Base-by-base conservation (phyloP, 225 moss, liverwort and hornwort species). In the Neckera pumila region DNA sequence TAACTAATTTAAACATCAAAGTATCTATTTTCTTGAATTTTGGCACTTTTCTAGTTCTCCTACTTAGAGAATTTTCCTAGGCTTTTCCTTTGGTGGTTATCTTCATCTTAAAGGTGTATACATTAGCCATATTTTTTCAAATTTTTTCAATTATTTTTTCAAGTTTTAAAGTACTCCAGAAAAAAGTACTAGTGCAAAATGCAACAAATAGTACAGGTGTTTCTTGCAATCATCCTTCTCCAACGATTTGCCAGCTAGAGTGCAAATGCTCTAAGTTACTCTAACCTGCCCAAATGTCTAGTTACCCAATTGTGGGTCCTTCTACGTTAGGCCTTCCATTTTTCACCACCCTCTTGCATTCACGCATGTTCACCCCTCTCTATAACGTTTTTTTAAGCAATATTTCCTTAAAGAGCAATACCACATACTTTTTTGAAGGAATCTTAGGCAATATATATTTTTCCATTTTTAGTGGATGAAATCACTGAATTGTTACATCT, bases 201-300 rank as follows among this genome's bases (percentile, higher is more conserved):
- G n/a, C n/a, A n/a, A n/a, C n/a, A n/a, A n/a, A n/a, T n/a, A n/a
- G n/a, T n/a, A n/a, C n/a, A n/a, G n/a, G n/a, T n/a, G n/a, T n/a
- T n/a, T n/a, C n/a, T n/a, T n/a, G n/a, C n/a, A n/a, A n/a, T n/a
- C n/a, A n/a, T n/a, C 45, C 45, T 47, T 47, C 47, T 47, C 47
- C 4, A 64, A 5, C 2, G 5, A 2, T 17, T 34, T 64, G 10
- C 3, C 1, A 0, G 3, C 3, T 34, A 9, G 18, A 33, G 10
- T 34, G 3, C 8, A 64, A 14, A 64, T 64, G 64, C 33, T 64
- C 2, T 64, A 64, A 34, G 11, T 11, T 20, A 66, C 11, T 36
- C 36, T 11, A 36, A 6, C 36, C 20, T 66, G 11, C 1, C 66
- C 5, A 65, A 19, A 36, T 65, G 65, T 36, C 65, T 12, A 65